Evolutionary conservation across 2,329 filamentous ascomycete species (phyloP).

Genomic region (Alternaria infectoria): DNA sequence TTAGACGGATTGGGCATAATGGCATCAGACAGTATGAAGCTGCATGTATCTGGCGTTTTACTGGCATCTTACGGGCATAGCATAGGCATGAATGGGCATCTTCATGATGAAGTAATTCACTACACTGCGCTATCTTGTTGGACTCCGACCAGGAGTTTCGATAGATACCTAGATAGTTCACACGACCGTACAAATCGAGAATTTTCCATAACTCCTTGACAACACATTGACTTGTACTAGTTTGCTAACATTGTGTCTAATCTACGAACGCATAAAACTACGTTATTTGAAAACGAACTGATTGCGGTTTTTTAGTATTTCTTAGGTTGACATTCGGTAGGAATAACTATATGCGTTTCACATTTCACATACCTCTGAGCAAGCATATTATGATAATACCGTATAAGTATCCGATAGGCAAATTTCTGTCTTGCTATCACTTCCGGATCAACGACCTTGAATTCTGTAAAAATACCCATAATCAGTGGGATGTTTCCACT

Average conservation of each 20-base stretch:
- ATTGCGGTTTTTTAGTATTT: not conserved
- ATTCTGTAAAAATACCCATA: fast-evolving
- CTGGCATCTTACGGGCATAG: not conserved
- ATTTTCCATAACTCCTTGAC: not conserved
- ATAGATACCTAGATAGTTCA: not conserved
- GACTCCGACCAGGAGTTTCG: not conserved
- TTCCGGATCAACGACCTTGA: not conserved
- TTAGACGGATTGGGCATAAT: not conserved
- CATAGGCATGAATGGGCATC: not conserved
- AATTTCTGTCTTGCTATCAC: not conserved
- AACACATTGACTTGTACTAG: not conserved
- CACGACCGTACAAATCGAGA: not conserved
- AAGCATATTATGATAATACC: too few species aligned
- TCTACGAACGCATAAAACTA: fast-evolving
- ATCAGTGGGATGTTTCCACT: not conserved
- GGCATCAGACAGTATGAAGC: not conserved
- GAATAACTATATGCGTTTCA: not conserved
- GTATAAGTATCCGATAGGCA: not conserved
- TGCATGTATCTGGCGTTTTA: not conserved
- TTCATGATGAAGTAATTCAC: not conserved
- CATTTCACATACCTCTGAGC: too few species aligned
- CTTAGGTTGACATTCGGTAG: fast-evolving
- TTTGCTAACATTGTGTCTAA: not conserved
- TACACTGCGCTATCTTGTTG: not conserved
- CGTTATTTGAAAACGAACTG: not conserved